phyloP scores from a whole-genome alignment of 169 alveolate species.

The Eimeria falciformis region DNA sequence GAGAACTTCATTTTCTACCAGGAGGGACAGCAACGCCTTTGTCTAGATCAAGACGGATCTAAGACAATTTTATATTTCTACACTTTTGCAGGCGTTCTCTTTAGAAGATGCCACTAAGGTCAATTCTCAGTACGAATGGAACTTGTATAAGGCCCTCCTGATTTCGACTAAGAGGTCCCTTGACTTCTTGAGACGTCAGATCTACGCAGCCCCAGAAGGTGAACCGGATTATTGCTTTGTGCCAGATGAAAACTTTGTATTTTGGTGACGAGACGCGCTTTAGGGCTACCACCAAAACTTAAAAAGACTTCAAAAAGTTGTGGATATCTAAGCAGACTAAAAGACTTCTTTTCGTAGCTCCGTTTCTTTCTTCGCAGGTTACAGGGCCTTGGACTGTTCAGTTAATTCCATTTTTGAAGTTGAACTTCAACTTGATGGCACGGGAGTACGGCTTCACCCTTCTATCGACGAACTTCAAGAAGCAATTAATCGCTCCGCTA shows the following conservation, averaged over 20 bases:
- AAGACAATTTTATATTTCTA: too few relatives aligned
- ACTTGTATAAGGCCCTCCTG: slow-evolving; percentile 94
- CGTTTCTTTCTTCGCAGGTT: slow-evolving; percentile 78
- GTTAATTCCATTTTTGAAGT: slow-evolving; percentile 92
- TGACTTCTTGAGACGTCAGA: slow-evolving; percentile 60
- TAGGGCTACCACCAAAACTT: too few relatives aligned
- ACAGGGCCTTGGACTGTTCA: slow-evolving; percentile 82
- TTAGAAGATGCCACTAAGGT: slow-evolving; percentile 91
- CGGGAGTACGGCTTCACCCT: slow-evolving; percentile 92
- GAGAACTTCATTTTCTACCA: not conserved
- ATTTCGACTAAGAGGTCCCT: slow-evolving; percentile 87
- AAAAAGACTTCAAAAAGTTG: too few relatives aligned
- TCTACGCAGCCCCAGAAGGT: slow-evolving; percentile 51
- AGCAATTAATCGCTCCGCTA: slow-evolving; percentile 94
- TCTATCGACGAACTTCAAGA: slow-evolving; percentile 93
- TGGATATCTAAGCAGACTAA: not conserved
- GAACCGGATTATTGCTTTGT: too few relatives aligned
- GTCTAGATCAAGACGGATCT: too few relatives aligned
- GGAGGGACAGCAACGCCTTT: not conserved
- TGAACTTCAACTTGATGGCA: slow-evolving; percentile 91
- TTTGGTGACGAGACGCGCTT: too few relatives aligned
- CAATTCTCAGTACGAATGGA: slow-evolving; percentile 95
- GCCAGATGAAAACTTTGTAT: too few relatives aligned
- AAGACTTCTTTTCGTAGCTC: not conserved
- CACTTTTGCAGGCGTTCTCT: slow-evolving; percentile 83